Conservation (phyloP, 2,329 filamentous ascomycete species). For the Ophiostoma pallidulum region DNA sequence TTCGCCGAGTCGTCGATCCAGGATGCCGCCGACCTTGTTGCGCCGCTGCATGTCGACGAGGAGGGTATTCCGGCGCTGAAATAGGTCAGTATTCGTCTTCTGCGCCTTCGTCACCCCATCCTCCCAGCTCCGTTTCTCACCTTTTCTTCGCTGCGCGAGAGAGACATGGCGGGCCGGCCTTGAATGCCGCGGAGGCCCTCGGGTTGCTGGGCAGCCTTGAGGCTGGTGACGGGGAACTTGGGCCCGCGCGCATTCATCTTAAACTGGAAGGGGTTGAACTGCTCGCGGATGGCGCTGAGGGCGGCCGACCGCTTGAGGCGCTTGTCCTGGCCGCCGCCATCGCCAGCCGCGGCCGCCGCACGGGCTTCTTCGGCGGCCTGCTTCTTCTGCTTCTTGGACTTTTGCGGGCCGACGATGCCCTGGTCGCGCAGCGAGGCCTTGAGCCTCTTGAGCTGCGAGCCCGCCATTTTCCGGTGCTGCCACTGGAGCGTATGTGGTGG, state of each 20-base stretch:
- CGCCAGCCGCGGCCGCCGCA: constrained; percentile 28
- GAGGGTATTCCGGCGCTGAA: constrained; percentile 66
- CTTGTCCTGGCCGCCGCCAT: constrained; percentile 52
- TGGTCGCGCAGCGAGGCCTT: constrained; percentile 85
- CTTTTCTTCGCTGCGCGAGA: constrained; percentile 77
- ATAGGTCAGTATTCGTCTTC: too few species aligned
- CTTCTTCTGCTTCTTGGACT: constrained; percentile 91
- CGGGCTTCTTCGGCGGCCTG: constrained; percentile 58
- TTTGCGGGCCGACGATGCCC: constrained; percentile 80
- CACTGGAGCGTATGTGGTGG: neutral
- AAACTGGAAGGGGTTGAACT: constrained; percentile 97
- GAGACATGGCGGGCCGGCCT: constrained; percentile 73
- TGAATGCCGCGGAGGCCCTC: constrained; percentile 50
- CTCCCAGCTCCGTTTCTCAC: too few species aligned
- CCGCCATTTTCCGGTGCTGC: constrained; percentile 56
- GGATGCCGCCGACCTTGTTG: constrained; percentile 84
- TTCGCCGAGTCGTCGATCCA: constrained; percentile 92
- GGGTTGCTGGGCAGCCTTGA: constrained; percentile 39
- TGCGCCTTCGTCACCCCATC: too few species aligned
- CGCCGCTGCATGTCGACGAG: constrained; percentile 82
- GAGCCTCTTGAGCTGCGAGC: constrained; percentile 91
- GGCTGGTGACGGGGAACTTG: constrained; percentile 78
- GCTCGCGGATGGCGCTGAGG: constrained; percentile 78
- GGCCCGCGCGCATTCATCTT: constrained; percentile 67
- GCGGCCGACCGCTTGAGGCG: constrained; percentile 68